These are phyloP conservation scores for Aphelidium insulamus DNA, from an alignment of 371 early-diverging fungal genomes.

Conservation along the genomic window DNA sequence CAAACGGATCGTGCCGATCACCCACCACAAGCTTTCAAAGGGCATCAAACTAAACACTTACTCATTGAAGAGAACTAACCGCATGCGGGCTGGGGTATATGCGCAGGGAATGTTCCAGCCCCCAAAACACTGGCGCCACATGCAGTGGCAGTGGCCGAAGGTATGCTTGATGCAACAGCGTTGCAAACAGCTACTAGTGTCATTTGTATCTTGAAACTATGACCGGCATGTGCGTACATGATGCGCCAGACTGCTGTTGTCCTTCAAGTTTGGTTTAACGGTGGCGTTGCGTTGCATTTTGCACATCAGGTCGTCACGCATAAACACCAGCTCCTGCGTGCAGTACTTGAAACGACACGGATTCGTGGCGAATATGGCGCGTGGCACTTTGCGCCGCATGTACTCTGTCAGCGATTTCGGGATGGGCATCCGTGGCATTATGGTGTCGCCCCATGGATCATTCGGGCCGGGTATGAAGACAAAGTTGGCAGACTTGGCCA, in stretches of 20 bases:
- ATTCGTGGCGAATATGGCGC: conserved; percentile 44
- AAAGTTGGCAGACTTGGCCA: conserved; percentile 43
- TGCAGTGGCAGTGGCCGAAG: conserved; percentile 54
- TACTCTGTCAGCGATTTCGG: conserved; percentile 37
- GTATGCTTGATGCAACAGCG: conserved; percentile 62
- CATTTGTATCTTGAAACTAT: background rate
- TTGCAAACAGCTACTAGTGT: conserved; percentile 39
- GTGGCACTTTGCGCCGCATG: conserved; percentile 25
- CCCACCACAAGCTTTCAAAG: conserved; percentile 46
- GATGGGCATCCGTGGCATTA: conserved; percentile 50
- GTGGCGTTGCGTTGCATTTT: conserved; percentile 38
- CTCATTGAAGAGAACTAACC: conserved; percentile 16
- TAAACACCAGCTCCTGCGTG: conserved; percentile 64
- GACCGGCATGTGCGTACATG: background rate
- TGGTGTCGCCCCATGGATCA: conserved; percentile 53
- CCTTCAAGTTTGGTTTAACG: conserved; percentile 1
- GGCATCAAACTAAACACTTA: background rate
- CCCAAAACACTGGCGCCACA: conserved; percentile 49
- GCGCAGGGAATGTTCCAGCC: conserved; percentile 53
- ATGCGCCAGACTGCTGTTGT: conserved; percentile 4
- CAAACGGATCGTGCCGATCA: conserved; percentile 51
- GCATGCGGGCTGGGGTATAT: conserved; percentile 70
- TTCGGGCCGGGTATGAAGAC: conserved; percentile 72
- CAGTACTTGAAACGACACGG: conserved; percentile 44
- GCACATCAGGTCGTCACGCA: conserved; percentile 54